phyloP scores from a whole-genome alignment of 2,329 filamentous ascomycete species.

The Penicillium sp. region DNA sequence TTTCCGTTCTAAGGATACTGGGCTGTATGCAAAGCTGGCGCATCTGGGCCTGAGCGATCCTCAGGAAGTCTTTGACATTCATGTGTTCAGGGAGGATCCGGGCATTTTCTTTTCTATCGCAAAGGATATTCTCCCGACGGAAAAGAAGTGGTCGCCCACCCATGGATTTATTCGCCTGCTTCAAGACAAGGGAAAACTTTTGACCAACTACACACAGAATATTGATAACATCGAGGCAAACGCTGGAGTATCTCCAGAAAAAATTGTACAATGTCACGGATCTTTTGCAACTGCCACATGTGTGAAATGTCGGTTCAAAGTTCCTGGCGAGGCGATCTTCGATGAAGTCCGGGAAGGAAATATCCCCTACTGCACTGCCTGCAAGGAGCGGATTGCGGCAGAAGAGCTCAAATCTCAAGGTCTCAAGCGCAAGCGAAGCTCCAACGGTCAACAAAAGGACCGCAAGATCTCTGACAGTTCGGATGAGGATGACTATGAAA shows the following conservation, averaged over 20 bases:
- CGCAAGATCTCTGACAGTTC: constrained; percentile 56
- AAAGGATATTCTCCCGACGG: constrained; percentile 79
- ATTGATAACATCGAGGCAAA: constrained; percentile 93
- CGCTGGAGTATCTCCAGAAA: constrained; percentile 74
- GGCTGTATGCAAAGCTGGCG: constrained; percentile 80
- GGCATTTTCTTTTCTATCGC: constrained; percentile 87
- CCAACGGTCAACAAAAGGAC: constrained; percentile 48
- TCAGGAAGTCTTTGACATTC: constrained; percentile 92
- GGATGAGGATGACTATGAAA: constrained; percentile 59
- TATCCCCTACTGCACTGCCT: constrained; percentile 74
- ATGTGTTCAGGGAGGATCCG: constrained; percentile 80
- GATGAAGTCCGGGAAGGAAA: constrained; percentile 69
- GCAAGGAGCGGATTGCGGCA: constrained; percentile 53
- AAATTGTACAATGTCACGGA: constrained; percentile 92
- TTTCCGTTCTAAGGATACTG: constrained; percentile 89
- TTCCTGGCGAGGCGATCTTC: constrained; percentile 73
- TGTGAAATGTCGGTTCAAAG: constrained; percentile 71
- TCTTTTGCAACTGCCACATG: constrained; percentile 92
- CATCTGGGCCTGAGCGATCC: constrained; percentile 76
- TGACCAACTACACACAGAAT: constrained; percentile 98
- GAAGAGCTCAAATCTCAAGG: constrained; percentile 44
- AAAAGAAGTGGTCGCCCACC: constrained; percentile 79
- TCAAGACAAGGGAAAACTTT: constrained; percentile 79
- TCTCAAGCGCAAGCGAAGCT: constrained; percentile 52
- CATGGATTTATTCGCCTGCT: constrained; percentile 90